phyloP scores from a whole-genome alignment of 169 alveolate species.

The Eimeria mitis region DNA sequence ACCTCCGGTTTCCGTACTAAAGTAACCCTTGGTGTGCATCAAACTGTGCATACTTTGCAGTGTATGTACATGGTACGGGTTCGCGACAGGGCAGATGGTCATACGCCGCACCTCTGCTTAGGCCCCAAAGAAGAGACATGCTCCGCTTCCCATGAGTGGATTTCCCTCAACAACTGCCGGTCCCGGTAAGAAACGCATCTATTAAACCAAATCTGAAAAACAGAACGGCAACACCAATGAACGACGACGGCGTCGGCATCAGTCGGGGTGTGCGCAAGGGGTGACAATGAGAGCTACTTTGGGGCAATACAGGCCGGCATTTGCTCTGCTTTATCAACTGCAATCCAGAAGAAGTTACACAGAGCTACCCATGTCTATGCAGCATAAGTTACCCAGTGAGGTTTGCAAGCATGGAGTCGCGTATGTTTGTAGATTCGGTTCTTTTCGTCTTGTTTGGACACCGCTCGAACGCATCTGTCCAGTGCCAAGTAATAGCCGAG shows the following conservation, averaged over 20 bases:
- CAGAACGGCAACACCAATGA: background rate
- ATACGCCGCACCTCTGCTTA: conserved; percentile 6
- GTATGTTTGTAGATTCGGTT: conserved; percentile 62
- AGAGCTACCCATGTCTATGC: background rate
- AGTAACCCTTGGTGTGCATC: background rate
- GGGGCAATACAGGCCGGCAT: background rate
- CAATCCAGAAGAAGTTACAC: background rate
- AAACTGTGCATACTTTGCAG: background rate
- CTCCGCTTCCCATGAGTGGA: conserved; percentile 58
- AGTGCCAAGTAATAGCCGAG: conserved; percentile 67
- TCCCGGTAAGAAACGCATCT: conserved; percentile 46
- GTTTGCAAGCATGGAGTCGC: conserved; percentile 71
- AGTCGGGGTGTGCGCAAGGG: background rate
- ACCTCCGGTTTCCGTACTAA: background rate
- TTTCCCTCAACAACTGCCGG: conserved; percentile 52
- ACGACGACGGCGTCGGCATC: background rate
- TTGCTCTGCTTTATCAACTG: background rate
- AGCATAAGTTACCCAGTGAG: conserved; percentile 43
- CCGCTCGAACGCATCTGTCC: conserved; percentile 68
- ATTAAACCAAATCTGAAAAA: conserved; percentile 53
- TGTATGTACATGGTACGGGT: background rate
- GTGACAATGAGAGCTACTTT: background rate
- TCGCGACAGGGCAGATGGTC: background rate
- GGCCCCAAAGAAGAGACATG: conserved; percentile 19
- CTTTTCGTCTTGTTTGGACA: conserved; percentile 62